Evolutionary conservation across 2,329 filamentous ascomycete genomes (phyloP).

Genomic region (Byssoonygena ceratinophila): DNA sequence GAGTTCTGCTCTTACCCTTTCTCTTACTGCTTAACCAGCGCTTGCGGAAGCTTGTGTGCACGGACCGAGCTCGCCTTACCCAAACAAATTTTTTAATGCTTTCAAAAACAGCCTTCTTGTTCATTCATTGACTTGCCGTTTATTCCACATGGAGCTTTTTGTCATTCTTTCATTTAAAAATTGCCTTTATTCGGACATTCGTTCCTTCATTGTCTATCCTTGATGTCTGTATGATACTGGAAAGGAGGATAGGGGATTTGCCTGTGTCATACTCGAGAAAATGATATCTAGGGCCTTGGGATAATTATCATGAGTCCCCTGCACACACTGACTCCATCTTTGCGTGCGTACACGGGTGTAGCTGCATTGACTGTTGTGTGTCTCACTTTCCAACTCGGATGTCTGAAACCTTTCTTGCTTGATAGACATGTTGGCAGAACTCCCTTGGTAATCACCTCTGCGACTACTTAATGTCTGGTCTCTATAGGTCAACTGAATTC

Average conservation of each 20-base stretch:
- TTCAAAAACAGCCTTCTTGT: background rate
- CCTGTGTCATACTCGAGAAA: constrained; percentile 10
- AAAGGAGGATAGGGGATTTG: background rate
- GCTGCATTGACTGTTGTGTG: background rate
- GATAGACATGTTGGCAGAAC: background rate
- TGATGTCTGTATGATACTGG: constrained; percentile 10
- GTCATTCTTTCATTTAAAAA: background rate
- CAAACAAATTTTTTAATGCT: background rate
- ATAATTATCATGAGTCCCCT: background rate
- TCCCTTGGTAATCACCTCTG: too few relatives aligned
- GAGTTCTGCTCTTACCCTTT: background rate
- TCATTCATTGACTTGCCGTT: background rate
- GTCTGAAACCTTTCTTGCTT: background rate
- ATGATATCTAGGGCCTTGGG: background rate
- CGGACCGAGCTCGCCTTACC: background rate
- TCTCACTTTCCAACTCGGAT: background rate
- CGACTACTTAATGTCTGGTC: too few relatives aligned
- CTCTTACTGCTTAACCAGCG: constrained; percentile 1
- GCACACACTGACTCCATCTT: background rate
- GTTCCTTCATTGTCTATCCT: background rate
- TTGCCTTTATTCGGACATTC: background rate
- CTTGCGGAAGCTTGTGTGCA: background rate
- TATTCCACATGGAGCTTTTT: background rate
- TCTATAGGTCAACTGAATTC: too few relatives aligned
- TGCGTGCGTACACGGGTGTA: background rate